phyloP scores from a whole-genome alignment of 2,329 filamentous ascomycete genomes.

The Epichloe bromicola region DNA sequence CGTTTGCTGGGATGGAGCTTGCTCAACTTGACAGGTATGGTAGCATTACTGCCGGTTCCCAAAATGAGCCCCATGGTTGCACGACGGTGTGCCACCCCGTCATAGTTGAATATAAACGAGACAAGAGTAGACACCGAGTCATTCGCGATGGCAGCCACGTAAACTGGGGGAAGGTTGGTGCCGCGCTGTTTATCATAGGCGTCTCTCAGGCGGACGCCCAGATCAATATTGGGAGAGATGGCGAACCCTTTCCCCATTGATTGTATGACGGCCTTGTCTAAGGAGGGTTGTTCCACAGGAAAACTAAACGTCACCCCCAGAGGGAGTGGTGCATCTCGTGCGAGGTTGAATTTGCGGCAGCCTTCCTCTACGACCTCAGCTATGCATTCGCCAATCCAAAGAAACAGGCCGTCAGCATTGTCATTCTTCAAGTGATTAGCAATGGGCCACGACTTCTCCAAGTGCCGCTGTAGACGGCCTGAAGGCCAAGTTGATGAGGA shows the following conservation, averaged over 20 bases:
- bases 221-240: slow-evolving; percentile 45
- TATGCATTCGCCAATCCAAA: slow-evolving; percentile 72
- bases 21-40: slow-evolving; percentile 54
- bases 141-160: slow-evolving; percentile 66
- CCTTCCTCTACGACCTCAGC: slow-evolving; percentile 56
- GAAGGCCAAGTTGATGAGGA: neutral
- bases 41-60: slow-evolving; percentile 71
- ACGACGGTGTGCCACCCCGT: slow-evolving; percentile 45
- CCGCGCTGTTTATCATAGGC: slow-evolving; percentile 43
- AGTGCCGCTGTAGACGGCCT: slow-evolving; percentile 37
- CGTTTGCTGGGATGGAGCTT: slow-evolving; percentile 52
- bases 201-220: slow-evolving; percentile 43
- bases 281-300: slow-evolving; percentile 50
- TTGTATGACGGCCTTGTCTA: slow-evolving; percentile 51
- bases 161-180: slow-evolving; percentile 48
- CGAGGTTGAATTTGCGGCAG: slow-evolving; percentile 28
- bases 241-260: slow-evolving; percentile 61
- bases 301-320: slow-evolving; percentile 61
- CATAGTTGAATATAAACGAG: slow-evolving; percentile 61
- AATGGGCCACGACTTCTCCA: slow-evolving; percentile 65
- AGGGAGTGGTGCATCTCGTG: slow-evolving; percentile 34
- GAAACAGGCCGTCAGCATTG: slow-evolving; percentile 61
- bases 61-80: slow-evolving; percentile 72
- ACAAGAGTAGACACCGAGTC: slow-evolving; percentile 70
- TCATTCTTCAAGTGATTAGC: slow-evolving; percentile 59